Evolutionary conservation across 2,329 filamentous ascomycete genomes (phyloP), one percentile per base, ranked within the genome.

Genomic region (Elsinoe australis): DNA sequence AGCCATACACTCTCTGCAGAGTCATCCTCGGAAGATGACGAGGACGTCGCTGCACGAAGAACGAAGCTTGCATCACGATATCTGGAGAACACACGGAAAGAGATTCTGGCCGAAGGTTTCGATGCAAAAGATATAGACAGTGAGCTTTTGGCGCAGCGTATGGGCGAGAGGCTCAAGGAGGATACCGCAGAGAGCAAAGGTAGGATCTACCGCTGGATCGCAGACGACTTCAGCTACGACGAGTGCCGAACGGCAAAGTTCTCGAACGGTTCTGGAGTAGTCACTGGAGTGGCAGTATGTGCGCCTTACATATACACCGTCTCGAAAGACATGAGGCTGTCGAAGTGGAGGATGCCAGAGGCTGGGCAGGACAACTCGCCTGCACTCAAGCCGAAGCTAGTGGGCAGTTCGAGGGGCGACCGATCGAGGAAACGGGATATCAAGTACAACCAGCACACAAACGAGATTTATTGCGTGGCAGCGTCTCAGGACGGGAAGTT

Each of bases 151-250:
- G 88, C 90, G 33, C 50, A 57, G 47, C 63, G 63, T 33, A 65
- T 64, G 61, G 62, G 63, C 22, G 86, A 94, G 65, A 75, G 89
- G 57, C 71, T 98, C 58, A 82, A 90, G 66, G 87, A 95, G 67
- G 92, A 96, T 63, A 86, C 92, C 34, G 80, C 92, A 46, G 92
- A 95, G 68, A 79, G 80, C 49, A 95, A 95, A 69, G 92, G 92
- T 50, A 83, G 84, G 58, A 76, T 95, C 42, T 96, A 95, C 69
- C 79, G 87, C 45, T 79, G 80, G 63, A 78, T 98, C 56, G 85
- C 85, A 28, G 71, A 76, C 17, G 77, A 85, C 55, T 73, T 95
- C 54, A 79, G 82, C 53, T 84, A 94, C 62, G 71, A 71, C 44
- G 69, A 73, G 26, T 83, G 85, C 29, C 73, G 75, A 12, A 79